Conservation (phyloP, 305 asterid species). For the Lippia alba region DNA sequence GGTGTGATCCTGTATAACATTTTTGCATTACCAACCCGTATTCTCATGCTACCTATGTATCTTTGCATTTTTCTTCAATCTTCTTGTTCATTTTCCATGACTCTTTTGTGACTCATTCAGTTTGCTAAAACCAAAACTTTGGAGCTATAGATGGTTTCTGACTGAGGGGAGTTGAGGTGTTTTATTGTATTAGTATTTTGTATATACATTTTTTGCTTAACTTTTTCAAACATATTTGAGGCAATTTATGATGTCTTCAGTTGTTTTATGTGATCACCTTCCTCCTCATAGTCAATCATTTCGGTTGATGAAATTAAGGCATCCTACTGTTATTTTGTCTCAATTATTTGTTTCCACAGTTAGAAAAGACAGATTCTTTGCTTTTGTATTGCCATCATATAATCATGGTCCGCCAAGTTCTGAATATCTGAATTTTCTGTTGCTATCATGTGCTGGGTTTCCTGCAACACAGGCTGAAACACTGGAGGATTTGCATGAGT, state of each 20-base stretch:
- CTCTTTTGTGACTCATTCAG: conserved; percentile 2
- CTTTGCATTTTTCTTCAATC: conserved; percentile 15
- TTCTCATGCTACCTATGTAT: conserved; percentile 15
- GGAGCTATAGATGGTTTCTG: conserved; percentile 1
- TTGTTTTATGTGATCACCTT: background rate
- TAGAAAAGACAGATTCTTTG: conserved; percentile 1
- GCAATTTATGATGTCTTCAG: conserved; percentile 3
- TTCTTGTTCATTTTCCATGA: conserved; percentile 21
- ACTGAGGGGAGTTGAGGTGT: background rate
- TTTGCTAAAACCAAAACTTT: conserved; percentile 6
- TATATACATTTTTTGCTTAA: background rate
- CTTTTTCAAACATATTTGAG: conserved; percentile 1
- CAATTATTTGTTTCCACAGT: conserved; percentile 4
- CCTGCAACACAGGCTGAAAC: conserved; percentile 85
- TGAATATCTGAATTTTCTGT: conserved; percentile 13
- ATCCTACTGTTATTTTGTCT: conserved; percentile 6
- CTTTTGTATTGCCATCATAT: conserved; percentile 16
- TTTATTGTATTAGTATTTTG: background rate
- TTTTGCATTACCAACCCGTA: conserved; percentile 17
- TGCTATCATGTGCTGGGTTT: conserved; percentile 30
- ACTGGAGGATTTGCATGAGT: conserved; percentile 86
- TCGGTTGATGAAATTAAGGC: background rate
- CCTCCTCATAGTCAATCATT: background rate
- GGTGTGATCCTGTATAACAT: conserved; percentile 55
- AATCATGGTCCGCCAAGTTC: conserved; percentile 14